Evolutionary conservation across 1,284 basidiomycete genomes (phyloP).

Genomic region (Puccinia triticina): DNA sequence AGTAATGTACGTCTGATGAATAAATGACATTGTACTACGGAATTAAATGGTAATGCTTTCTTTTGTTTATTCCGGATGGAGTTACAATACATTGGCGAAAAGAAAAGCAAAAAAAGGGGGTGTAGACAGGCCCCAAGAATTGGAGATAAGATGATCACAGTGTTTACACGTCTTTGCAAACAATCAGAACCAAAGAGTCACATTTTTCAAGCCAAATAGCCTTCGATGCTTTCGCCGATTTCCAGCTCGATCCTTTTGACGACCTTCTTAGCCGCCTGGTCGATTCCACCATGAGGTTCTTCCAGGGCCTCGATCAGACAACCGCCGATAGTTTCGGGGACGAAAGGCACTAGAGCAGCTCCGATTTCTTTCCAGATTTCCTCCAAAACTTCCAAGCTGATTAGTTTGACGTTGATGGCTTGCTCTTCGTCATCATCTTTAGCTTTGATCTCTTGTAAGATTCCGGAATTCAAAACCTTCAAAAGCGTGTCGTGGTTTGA

Average conservation of each 20-base stretch:
- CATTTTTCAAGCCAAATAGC: slow-evolving; percentile 37
- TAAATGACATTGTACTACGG: too few species aligned
- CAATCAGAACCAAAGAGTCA: neutral
- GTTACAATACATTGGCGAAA: too few species aligned
- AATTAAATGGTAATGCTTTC: too few species aligned
- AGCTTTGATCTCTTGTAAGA: slow-evolving; percentile 38
- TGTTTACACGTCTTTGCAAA: neutral
- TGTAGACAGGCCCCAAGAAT: too few species aligned
- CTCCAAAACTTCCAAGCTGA: slow-evolving; percentile 72
- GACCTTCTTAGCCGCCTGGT: slow-evolving; percentile 44
- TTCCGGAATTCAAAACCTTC: slow-evolving; percentile 65
- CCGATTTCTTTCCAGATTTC: slow-evolving; percentile 71
- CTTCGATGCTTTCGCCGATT: slow-evolving; percentile 51
- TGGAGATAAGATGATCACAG: too few species aligned
- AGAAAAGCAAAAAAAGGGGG: too few species aligned
- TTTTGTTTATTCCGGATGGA: too few species aligned
- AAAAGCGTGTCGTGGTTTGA: slow-evolving; percentile 83
- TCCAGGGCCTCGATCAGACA: slow-evolving; percentile 50
- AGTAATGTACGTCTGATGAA: too few species aligned
- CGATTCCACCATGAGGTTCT: slow-evolving; percentile 40
- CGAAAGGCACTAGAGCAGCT: slow-evolving; percentile 67
- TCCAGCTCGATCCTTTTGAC: slow-evolving; percentile 48
- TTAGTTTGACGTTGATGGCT: slow-evolving; percentile 69
- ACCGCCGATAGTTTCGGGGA: slow-evolving; percentile 63
- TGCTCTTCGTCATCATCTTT: slow-evolving; percentile 68